Conservation (phyloP, 2,329 filamentous ascomycete genomes). For the Fusarium sp. region DNA sequence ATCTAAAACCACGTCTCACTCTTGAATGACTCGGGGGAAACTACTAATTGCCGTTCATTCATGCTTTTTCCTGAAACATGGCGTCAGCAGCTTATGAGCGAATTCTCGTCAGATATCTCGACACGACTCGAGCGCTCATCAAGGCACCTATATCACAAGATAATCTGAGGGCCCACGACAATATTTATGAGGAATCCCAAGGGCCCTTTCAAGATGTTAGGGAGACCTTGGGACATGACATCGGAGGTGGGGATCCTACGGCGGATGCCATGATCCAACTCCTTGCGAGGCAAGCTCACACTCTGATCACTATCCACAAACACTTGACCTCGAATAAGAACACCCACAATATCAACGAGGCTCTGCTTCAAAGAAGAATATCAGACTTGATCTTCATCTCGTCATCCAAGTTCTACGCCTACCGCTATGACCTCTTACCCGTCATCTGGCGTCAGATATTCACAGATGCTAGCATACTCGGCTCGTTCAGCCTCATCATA, state of each 20-base stretch:
- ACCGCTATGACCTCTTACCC: constrained; percentile 75
- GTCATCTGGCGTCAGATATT: constrained; percentile 78
- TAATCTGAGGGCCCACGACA: background rate
- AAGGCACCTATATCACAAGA: background rate
- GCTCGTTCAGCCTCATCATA: constrained; percentile 61
- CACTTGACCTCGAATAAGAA: background rate
- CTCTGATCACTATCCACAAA: constrained; percentile 45
- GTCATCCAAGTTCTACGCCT: constrained; percentile 77
- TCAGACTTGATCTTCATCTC: constrained; percentile 70
- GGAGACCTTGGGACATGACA: background rate
- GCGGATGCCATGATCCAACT: constrained; percentile 46
- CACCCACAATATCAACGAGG: constrained; percentile 15
- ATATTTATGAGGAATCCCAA: background rate
- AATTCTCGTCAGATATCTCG: constrained; percentile 46
- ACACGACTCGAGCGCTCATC: constrained; percentile 40
- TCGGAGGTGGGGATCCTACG: constrained; percentile 18
- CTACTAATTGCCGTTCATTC: background rate
- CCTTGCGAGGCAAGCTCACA: constrained; percentile 49
- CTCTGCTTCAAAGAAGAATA: constrained; percentile 59
- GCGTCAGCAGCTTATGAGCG: constrained; percentile 25
- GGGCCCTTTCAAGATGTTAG: background rate
- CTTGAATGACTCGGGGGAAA: background rate
- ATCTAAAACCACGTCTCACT: background rate
- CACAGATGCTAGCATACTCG: constrained; percentile 76
- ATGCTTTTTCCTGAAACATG: constrained; percentile 32